A percentile compares a stretch with the other conserved stretches of the same genome.
Conservation (phyloP, 108 stramenopile genomes). For the Nitzschia sp. region DNA sequence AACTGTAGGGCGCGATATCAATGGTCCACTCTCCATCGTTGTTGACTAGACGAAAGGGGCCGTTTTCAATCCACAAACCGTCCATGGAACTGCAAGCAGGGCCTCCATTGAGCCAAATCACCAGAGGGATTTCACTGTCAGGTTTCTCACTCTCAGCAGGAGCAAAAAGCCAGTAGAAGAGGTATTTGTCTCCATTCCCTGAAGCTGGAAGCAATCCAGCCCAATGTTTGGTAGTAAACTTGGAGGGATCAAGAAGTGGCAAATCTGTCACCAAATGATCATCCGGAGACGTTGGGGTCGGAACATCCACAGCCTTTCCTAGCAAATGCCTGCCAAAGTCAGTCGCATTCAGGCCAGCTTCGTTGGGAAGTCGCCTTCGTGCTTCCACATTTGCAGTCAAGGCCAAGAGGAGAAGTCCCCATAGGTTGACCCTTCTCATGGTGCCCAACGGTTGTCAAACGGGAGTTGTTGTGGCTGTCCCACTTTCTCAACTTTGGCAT, state of each 20-base stretch:
- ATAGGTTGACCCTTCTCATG: background rate
- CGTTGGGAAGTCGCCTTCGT: slow-evolving; percentile 17
- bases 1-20: slow-evolving; percentile 62
- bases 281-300: slow-evolving; percentile 36
- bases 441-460: background rate
- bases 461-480: background rate
- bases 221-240: slow-evolving; percentile 56
- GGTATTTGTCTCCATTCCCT: slow-evolving; percentile 64
- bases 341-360: slow-evolving; percentile 8
- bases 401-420: no score
- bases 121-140: slow-evolving; percentile 68
- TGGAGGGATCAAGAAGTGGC: slow-evolving; percentile 47
- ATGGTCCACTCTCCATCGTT: slow-evolving; percentile 45
- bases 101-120: slow-evolving; percentile 91
- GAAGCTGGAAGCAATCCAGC: slow-evolving; percentile 72
- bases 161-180: slow-evolving; percentile 97
- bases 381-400: background rate
- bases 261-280: slow-evolving; percentile 66
- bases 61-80: slow-evolving; percentile 95
- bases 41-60: slow-evolving; percentile 76
- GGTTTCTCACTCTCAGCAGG: slow-evolving; percentile 34
- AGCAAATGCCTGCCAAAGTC: slow-evolving; percentile 22
- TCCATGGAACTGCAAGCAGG: slow-evolving; percentile 95
- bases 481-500: no score
- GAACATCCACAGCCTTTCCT: slow-evolving; percentile 26